A percentile compares a stretch with the other conserved stretches of the same genome.
Conservation (phyloP, 2,329 filamentous ascomycete species). For the Neofusicoccum parvum region DNA sequence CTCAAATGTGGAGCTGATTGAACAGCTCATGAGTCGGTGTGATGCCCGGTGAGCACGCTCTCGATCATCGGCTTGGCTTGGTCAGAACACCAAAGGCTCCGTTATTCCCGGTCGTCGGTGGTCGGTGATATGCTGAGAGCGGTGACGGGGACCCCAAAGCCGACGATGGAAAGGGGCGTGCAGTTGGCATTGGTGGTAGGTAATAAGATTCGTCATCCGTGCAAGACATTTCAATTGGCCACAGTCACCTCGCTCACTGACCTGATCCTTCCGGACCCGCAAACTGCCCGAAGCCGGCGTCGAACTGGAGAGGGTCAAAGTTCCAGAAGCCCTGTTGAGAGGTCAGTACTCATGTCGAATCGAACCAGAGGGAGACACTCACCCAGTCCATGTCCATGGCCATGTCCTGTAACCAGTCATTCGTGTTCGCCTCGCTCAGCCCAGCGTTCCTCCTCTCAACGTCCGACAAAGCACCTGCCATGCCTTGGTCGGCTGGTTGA, state of each 20-base stretch:
- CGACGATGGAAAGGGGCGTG: not conserved
- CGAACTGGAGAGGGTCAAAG: constrained; percentile 20
- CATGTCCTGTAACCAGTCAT: constrained; percentile 26
- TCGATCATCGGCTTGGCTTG: not conserved
- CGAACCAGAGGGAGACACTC: constrained; percentile 22
- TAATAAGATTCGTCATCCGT: not conserved
- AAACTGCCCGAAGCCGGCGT: constrained; percentile 17
- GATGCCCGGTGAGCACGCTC: not conserved
- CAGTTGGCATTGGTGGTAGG: not conserved
- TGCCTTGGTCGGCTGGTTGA: constrained; percentile 9
- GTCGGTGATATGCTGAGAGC: not conserved
- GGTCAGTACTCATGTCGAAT: not conserved
- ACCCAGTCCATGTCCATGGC: constrained; percentile 42
- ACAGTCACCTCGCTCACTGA: not conserved
- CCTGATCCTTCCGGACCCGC: not conserved
- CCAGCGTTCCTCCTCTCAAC: constrained; percentile 24
- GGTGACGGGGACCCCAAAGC: not conserved
- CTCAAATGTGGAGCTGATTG: not conserved
- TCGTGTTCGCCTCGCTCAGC: constrained; percentile 40
- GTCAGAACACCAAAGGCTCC: not conserved
- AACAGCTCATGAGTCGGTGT: not conserved
- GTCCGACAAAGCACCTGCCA: constrained; percentile 22
- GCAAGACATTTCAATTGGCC: not conserved
- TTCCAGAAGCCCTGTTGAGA: constrained; percentile 19
- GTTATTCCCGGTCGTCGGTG: not conserved